A percentile compares a stretch with the other conserved stretches of the same genome.
Conservation (phyloP, 1,284 basidiomycete species). For the Phylloboletellus chloephorus region DNA sequence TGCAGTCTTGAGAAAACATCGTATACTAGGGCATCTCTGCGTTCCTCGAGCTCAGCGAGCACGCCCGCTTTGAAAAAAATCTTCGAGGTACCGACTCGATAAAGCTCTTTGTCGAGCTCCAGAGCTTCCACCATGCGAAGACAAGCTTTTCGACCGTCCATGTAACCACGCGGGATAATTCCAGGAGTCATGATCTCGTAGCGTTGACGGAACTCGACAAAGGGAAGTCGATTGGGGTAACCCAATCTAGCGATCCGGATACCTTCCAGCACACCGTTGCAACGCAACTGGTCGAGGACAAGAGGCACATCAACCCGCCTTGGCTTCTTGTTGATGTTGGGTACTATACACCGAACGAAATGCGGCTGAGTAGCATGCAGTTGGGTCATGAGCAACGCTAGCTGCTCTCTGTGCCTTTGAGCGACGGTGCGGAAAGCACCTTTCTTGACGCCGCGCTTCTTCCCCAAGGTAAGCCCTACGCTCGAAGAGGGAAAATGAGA, state of each 20-base stretch:
- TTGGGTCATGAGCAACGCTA: conserved; percentile 88
- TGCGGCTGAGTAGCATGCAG: conserved; percentile 94
- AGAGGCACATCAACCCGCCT: conserved; percentile 91
- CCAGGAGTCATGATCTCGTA: conserved; percentile 96
- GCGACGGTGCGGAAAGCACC: conserved; percentile 96
- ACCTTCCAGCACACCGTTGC: conserved; percentile 98
- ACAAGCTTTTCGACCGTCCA: conserved; percentile 95
- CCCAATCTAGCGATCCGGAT: conserved; percentile 97
- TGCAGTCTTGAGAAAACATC: conserved; percentile 90
- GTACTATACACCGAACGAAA: conserved; percentile 98
- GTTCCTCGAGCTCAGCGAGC: conserved; percentile 95
- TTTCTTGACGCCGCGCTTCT: conserved; percentile 83
- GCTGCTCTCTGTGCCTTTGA: conserved; percentile 95
- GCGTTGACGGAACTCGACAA: conserved; percentile 95
- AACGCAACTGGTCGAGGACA: conserved; percentile 94
- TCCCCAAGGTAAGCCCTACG: conserved; percentile 49
- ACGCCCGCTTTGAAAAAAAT: conserved; percentile 99
- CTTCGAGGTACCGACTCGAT: conserved; percentile 94
- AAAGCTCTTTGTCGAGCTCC: conserved; percentile 81
- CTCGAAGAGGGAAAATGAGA: conserved; percentile 26
- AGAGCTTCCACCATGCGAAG: conserved; percentile 89
- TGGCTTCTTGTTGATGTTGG: conserved; percentile 90
- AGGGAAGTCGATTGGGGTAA: conserved; percentile 95
- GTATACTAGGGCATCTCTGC: conserved; percentile 80
- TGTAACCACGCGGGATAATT: conserved; percentile 88